Evolutionary conservation across 2,329 filamentous ascomycete genomes (phyloP), one percentile per base, ranked within the genome.

Genomic region (Domatiomyces catenatus): DNA sequence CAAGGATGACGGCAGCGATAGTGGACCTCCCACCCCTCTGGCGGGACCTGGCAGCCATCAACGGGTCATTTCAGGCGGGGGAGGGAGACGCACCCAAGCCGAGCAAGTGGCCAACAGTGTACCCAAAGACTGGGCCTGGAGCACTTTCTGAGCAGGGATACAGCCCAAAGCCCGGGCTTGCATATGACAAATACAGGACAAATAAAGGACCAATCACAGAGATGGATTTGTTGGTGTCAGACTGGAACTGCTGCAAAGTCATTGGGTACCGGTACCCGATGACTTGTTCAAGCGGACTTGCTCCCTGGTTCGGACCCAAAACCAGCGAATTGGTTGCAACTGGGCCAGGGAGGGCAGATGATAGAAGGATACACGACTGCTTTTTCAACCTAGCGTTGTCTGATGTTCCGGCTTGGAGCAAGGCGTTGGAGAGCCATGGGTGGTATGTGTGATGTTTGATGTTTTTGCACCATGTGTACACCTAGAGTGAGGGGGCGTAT

Each of bases 51-150:
- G 45, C 46, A 50, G 51, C 49, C 47, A 62, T 57, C 51, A 57
- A 52, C 36, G 54, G 43, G 49, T 58, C 50, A 49, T 52, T 22
- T 59, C 57, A 12, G 51, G 49, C 54, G 49, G 61, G 60, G 44
- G 56, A 55, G 48, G 54, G 53, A 48, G 61, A 63, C 49, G 55
- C 52, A 55, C 67, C 50, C 62, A 62, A 12, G 54, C 62, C 18
- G 72, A 74, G 50, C 71, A 74, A 51, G 66, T 75, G 22, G 75
- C 74, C 22, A 67, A 66, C 53, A 78, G 75, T 60, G 69, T 77
- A 51, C 75, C 75, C 48, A 70, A 71, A 48, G 75, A 75, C 59
- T 80, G 76, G 75, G 75, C 75, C 61, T 80, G 76, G 76, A 79
- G 75, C 65, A 80, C 76, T 32, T 80, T 80, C 60, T 80, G 65